Conservation (phyloP, 2,329 filamentous ascomycete genomes). For the Pezicula rhizophila region DNA sequence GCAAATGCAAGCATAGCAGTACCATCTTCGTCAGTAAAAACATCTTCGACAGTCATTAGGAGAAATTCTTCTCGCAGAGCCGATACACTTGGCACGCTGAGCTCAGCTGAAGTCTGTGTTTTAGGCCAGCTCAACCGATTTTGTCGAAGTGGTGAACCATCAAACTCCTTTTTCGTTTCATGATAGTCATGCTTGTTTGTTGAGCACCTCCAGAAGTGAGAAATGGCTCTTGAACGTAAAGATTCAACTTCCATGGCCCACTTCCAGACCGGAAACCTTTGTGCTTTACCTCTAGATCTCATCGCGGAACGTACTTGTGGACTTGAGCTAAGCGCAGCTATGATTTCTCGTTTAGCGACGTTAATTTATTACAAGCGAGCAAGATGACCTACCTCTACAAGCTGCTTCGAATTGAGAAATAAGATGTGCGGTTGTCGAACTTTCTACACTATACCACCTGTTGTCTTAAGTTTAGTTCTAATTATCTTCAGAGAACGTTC, state of each 20-base stretch:
- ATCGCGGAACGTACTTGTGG: neutral
- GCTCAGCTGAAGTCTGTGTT: neutral
- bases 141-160: neutral
- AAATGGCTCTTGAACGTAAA: neutral
- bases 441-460: constrained; percentile 1
- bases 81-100: neutral
- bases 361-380: no score
- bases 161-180: neutral
- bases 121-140: neutral
- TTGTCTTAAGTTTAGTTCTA: neutral
- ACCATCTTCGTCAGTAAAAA: neutral
- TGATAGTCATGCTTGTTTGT: neutral
- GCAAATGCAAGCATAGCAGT: neutral
- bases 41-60: neutral
- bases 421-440: neutral
- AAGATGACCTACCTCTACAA: neutral
- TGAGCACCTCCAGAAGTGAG: neutral
- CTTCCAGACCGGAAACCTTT: neutral
- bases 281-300: neutral
- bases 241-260: neutral
- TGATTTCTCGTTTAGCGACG: neutral
- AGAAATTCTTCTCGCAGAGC: neutral
- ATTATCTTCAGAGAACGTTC: no score
- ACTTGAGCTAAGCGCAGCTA: neutral
- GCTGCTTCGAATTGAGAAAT: neutral